Evolutionary conservation across 352 stramenopile species (phyloP).

Genomic region (Phytophthora boehmeriae): DNA sequence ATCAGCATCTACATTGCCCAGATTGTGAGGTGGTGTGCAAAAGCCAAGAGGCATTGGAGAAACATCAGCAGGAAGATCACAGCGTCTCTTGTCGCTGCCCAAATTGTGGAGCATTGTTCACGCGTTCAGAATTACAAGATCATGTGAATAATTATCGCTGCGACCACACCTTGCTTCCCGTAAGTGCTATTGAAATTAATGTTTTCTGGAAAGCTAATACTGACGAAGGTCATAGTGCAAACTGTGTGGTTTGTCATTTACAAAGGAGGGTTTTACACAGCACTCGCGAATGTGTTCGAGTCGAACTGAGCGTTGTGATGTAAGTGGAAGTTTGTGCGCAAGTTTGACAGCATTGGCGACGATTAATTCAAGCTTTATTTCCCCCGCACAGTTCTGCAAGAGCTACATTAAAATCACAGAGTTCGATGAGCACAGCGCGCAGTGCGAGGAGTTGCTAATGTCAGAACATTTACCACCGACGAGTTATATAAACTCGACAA

Average conservation of each 20-base stretch:
- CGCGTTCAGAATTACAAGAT: constrained; percentile 15
- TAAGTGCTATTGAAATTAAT: constrained; percentile 14
- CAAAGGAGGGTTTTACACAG: constrained; percentile 40
- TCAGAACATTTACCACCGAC: background rate
- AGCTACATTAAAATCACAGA: constrained; percentile 54
- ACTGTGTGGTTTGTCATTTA: constrained; percentile 59
- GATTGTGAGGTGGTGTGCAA: constrained; percentile 33
- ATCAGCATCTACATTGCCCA: constrained; percentile 48
- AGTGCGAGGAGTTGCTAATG: constrained; percentile 1
- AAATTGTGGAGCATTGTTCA: constrained; percentile 39
- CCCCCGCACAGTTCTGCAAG: constrained; percentile 41
- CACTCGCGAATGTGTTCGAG: constrained; percentile 52
- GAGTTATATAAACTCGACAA: constrained; percentile 5
- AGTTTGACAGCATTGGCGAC: background rate
- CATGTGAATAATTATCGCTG: constrained; percentile 32
- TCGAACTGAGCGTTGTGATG: constrained; percentile 62
- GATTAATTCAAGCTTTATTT: constrained; percentile 10
- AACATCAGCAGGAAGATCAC: constrained; percentile 32
- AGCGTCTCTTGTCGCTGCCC: constrained; percentile 26
- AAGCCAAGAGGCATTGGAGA: constrained; percentile 10
- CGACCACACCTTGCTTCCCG: constrained; percentile 29
- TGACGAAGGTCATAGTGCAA: constrained; percentile 32
- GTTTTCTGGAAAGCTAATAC: background rate
- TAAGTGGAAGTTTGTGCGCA: constrained; percentile 15
- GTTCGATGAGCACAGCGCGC: constrained; percentile 19